Percentiles rank a stretch among this genome's conserved stretches.
These are phyloP conservation scores for Parmales sp. DNA, from an alignment of 108 stramenopile species.

Conservation along the genomic window DNA sequence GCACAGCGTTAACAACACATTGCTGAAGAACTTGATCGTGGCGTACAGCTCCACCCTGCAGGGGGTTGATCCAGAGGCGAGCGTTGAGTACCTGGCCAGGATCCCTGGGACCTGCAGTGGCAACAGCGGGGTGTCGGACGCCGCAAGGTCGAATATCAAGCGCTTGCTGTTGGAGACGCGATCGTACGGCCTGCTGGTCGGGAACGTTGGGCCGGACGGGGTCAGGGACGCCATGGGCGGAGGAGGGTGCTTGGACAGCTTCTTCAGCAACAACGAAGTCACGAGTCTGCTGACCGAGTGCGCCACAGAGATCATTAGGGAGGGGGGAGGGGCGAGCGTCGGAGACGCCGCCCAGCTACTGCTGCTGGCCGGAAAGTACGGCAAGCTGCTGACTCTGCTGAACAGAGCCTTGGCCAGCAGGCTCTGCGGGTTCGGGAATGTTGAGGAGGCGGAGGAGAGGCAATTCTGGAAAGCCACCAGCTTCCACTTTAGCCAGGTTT, in stretches of 20 bases:
- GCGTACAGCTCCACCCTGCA: slow-evolving; percentile 27
- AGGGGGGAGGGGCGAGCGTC: slow-evolving; percentile 21
- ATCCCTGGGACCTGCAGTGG: slow-evolving; percentile 20
- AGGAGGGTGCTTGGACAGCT: slow-evolving; percentile 42
- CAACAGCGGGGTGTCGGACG: neutral
- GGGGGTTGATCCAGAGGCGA: slow-evolving; percentile 11
- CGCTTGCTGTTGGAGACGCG: slow-evolving; percentile 36
- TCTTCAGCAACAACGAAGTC: slow-evolving; percentile 42
- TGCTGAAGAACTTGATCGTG: slow-evolving; percentile 31
- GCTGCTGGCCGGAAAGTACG: slow-evolving; percentile 33
- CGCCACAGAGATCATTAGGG: slow-evolving; percentile 27
- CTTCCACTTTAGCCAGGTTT: slow-evolving; percentile 41
- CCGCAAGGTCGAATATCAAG: slow-evolving; percentile 27
- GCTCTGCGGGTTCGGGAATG: slow-evolving; percentile 5
- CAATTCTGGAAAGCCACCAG: slow-evolving; percentile 49
- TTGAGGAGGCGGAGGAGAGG: slow-evolving; percentile 16
- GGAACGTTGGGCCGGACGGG: slow-evolving; percentile 30
- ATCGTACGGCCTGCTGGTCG: slow-evolving; percentile 34
- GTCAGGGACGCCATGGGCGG: slow-evolving; percentile 9
- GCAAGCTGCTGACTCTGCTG: slow-evolving; percentile 35
- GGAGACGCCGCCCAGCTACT: slow-evolving; percentile 42
- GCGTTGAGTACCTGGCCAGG: slow-evolving; percentile 36
- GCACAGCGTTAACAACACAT: neutral
- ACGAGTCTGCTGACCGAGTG: slow-evolving; percentile 39
- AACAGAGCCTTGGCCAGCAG: slow-evolving; percentile 39